Percentiles rank a stretch among this genome's conserved stretches.
Conservation (phyloP, 2,329 filamentous ascomycete species). For the Arthrobotrys megalospora region DNA sequence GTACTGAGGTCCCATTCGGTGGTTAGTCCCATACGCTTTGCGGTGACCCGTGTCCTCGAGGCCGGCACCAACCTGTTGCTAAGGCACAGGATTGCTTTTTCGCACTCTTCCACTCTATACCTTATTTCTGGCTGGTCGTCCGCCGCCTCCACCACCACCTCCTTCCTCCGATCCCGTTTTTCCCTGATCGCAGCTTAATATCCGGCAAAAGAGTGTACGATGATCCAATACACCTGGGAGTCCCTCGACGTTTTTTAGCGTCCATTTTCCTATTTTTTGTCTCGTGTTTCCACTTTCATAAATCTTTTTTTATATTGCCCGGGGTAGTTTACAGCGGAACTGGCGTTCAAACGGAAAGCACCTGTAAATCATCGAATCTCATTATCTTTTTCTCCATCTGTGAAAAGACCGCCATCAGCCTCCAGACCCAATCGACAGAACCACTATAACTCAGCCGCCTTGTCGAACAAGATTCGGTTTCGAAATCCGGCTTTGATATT, state of each 20-base stretch:
- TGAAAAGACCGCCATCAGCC: conserved; percentile 61
- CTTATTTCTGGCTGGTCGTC: conserved; percentile 62
- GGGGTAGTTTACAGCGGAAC: conserved; percentile 61
- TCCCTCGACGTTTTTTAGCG: conserved; percentile 62
- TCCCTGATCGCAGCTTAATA: conserved; percentile 62
- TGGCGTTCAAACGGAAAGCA: conserved; percentile 62
- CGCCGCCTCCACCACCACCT: conserved; percentile 61
- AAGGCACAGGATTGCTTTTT: conserved; percentile 63
- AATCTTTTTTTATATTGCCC: conserved; percentile 61
- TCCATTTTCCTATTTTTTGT: conserved; percentile 62
- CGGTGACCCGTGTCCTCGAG: conserved; percentile 61
- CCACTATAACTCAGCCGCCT: conserved; percentile 56
- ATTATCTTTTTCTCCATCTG: conserved; percentile 49
- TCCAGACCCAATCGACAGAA: conserved; percentile 61
- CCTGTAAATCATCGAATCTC: conserved; percentile 61
- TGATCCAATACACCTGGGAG: conserved; percentile 61
- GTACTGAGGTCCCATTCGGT: conserved; percentile 62
- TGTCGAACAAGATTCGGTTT: conserved; percentile 58
- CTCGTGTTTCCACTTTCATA: conserved; percentile 63
- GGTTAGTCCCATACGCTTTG: conserved; percentile 62
- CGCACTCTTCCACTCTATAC: conserved; percentile 62
- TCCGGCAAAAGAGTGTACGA: conserved; percentile 63
- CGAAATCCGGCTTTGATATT: conserved; percentile 61
- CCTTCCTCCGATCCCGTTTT: conserved; percentile 62
- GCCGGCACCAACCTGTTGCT: conserved; percentile 61